Percentiles rank a stretch among this genome's conserved stretches.
Conservation (phyloP, 2,329 filamentous ascomycete species). For the Botryotinia calthae region DNA sequence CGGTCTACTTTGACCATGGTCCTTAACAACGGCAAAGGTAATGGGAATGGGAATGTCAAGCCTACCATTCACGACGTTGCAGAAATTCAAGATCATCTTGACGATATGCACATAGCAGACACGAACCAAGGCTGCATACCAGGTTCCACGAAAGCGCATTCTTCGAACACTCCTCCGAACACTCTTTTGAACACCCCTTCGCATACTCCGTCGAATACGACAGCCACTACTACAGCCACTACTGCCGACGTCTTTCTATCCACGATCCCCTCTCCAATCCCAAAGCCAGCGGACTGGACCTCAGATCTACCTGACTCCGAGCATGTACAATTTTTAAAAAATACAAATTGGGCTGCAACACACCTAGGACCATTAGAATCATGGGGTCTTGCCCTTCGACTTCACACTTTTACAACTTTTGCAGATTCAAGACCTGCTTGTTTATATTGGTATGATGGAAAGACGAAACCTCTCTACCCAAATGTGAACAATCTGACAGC, state of each 20-base stretch:
- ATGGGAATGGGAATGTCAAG: background rate
- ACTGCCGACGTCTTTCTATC: too few relatives aligned
- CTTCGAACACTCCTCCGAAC: background rate
- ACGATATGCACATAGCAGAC: background rate
- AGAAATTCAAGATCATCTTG: background rate
- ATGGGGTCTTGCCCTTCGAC: slow-evolving; percentile 28
- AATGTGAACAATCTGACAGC: slow-evolving; percentile 1
- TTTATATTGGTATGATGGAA: slow-evolving; percentile 30
- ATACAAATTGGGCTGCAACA: slow-evolving; percentile 29
- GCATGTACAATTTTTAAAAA: slow-evolving; percentile 30
- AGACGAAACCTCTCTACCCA: background rate
- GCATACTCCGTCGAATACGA: too few relatives aligned
- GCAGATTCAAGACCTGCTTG: slow-evolving; percentile 30
- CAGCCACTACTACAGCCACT: background rate
- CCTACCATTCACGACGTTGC: background rate
- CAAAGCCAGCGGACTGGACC: slow-evolving; percentile 24
- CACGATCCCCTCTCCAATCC: background rate
- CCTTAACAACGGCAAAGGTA: background rate
- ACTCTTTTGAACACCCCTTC: too few relatives aligned
- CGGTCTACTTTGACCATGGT: slow-evolving; percentile 4
- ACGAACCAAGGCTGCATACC: background rate
- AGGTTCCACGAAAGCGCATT: background rate
- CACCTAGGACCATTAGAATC: slow-evolving; percentile 27
- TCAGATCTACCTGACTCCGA: slow-evolving; percentile 26
- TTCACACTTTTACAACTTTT: slow-evolving; percentile 30